Evolutionary conservation across 192 early-diverging fungal species (phyloP), one percentile per base, ranked within the genome.

Genomic region (Coemansia sp.): DNA sequence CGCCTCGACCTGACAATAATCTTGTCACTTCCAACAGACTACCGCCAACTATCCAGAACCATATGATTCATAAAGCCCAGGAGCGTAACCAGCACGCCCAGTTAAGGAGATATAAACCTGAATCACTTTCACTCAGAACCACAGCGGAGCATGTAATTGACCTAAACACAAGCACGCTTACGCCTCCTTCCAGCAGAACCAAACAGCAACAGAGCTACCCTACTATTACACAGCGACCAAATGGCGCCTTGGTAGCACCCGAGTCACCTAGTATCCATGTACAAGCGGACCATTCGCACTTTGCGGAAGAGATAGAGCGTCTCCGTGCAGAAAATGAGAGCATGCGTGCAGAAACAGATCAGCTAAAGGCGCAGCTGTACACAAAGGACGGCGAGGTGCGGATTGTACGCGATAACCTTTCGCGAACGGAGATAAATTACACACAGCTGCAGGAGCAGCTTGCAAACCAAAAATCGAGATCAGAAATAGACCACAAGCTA

Each of bases 321-420:
- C 61, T 83, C 12, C 67, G 71, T 10, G 52, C 45, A 12, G 82
- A 83, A 61, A 75, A 78, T 54, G 48, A 49, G 22, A 66, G 69
- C 6, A 59, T 75, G 46, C 72, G 61, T 0, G 60, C 69, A 1
- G 76, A 75, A 18, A 51, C 47, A 7, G 74, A 79, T 32, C 47
- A 69, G 51, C 65, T 83, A 39, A 54, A 42, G 18, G 56, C 71
- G 46, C 77, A 73, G 62, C 67, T 83, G 26, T 76, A 76, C 7
- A 83, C 82, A 8, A 76, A 71, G 41, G 82, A 78, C 3, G 82
- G 82, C 19, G 82, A 83, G 43, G 82, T 79, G 3, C 72, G 66
- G 57, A 83, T 79, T 6, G 77, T 83, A 15, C 73, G 82, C 36
- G 76, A 79, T 18, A 75, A 79, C 47, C 65, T 83, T 62, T 61